Evolutionary conservation across 768 basidiomycete species (phyloP).

Genomic region (Podaxis mareebaensis): DNA sequence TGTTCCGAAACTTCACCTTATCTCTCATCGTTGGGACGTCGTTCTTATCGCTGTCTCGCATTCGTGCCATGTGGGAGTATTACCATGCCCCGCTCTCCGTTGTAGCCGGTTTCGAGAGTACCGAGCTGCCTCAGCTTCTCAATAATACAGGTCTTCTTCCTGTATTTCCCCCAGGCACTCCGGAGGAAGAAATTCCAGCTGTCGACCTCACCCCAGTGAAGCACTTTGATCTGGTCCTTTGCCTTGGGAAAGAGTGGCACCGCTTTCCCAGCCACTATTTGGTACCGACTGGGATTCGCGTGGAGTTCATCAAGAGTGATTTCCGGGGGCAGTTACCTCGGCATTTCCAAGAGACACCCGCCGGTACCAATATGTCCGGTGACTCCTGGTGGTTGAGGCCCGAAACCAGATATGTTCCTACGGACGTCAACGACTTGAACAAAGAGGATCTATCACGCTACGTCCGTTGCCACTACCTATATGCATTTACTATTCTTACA

Average conservation of each 20-base stretch:
- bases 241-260: conserved; percentile 95
- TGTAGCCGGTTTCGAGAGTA: conserved; percentile 66
- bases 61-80: conserved; percentile 81
- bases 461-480: conserved; percentile 42
- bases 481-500: conserved; percentile 6
- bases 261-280: conserved; percentile 91
- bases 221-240: conserved; percentile 73
- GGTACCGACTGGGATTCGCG: conserved; percentile 76
- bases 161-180: conserved; percentile 34
- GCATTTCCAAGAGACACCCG: conserved; percentile 51
- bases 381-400: conserved; percentile 51
- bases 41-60: conserved; percentile 75
- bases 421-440: conserved; percentile 87
- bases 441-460: conserved; percentile 75
- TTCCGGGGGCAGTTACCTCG: conserved; percentile 89
- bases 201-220: conserved; percentile 71
- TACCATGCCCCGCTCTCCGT: conserved; percentile 88
- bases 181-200: conserved; percentile 45
- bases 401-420: conserved; percentile 61
- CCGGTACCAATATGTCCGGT: neutral
- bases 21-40: conserved; percentile 65
- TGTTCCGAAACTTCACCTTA: conserved; percentile 79
- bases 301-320: conserved; percentile 91
- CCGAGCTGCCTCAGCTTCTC: conserved; percentile 81
- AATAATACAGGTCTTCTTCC: conserved; percentile 68